Evolutionary conservation across 2,329 filamentous ascomycete genomes (phyloP).

Genomic region (Pyricularia grisea): DNA sequence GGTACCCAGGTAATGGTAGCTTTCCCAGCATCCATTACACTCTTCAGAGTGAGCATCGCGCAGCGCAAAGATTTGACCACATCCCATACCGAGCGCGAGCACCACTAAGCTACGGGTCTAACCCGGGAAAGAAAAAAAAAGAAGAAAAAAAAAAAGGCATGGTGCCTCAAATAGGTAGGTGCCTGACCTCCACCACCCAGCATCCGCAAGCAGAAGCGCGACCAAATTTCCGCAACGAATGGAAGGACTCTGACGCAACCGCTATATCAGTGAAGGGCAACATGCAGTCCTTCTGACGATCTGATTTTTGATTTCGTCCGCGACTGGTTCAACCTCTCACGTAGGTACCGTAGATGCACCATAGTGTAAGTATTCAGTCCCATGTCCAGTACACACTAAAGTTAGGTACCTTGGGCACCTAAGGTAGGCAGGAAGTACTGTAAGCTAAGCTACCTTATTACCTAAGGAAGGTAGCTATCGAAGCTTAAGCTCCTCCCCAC

Average conservation of each 20-base stretch:
- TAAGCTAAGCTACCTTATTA: no score
- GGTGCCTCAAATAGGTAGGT: background rate
- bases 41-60: background rate
- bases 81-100: background rate
- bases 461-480: background rate
- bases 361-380: background rate
- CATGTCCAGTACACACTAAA: no score
- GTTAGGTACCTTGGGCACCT: background rate
- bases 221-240: background rate
- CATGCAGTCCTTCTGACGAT: background rate
- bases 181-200: background rate
- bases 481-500: constrained; percentile 1
- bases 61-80: background rate
- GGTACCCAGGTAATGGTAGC: no score
- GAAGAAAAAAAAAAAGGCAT: no score
- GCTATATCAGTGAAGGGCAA: background rate
- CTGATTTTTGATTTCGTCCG: background rate
- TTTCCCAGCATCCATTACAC: background rate
- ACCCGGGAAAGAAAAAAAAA: background rate
- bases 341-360: no score
- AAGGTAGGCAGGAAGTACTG: no score
- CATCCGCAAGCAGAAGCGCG: background rate
- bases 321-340: background rate
- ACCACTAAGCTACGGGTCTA: background rate
- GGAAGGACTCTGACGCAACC: background rate